These are phyloP conservation scores for Fraxinus ornus DNA, from an alignment of 305 asterid species.

Conservation along the genomic window DNA sequence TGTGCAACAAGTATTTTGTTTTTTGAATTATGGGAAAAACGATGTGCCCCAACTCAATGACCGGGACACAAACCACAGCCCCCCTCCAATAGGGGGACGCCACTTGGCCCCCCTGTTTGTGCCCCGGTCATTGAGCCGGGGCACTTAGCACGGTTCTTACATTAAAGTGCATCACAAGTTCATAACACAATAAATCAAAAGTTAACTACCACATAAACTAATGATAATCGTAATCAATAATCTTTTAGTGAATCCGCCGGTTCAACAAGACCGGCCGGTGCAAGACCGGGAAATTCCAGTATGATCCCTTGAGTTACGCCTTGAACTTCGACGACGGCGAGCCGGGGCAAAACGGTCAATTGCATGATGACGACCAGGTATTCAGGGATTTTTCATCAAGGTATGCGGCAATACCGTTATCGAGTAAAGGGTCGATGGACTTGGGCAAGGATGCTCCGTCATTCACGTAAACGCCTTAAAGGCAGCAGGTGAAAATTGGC, in stretches of 20 bases:
- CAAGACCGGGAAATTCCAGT: slow-evolving; percentile 45
- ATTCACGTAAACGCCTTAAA: slow-evolving; percentile 15
- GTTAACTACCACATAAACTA: too few species aligned
- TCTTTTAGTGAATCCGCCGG: slow-evolving; percentile 41
- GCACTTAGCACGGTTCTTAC: too few species aligned
- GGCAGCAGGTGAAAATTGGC: neutral
- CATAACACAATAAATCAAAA: too few species aligned
- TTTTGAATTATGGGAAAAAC: neutral
- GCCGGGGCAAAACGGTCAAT: slow-evolving; percentile 35
- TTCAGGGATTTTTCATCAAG: slow-evolving; percentile 56
- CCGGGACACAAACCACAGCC: too few species aligned
- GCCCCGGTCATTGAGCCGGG: too few species aligned
- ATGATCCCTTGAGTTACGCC: slow-evolving; percentile 69
- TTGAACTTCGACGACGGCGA: slow-evolving; percentile 74
- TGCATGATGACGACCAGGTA: slow-evolving; percentile 38
- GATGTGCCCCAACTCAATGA: too few species aligned
- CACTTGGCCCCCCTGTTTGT: too few species aligned
- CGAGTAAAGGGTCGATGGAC: slow-evolving; percentile 28
- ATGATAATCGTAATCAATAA: too few species aligned
- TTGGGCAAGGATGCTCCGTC: slow-evolving; percentile 33
- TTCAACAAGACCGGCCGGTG: slow-evolving; percentile 36
- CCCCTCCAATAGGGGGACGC: too few species aligned
- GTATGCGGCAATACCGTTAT: slow-evolving; percentile 43
- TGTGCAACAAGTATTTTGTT: neutral
- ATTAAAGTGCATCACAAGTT: too few species aligned